Conservation (phyloP, 2,329 filamentous ascomycete genomes). For the Calonectria pseudoreteaudii region DNA sequence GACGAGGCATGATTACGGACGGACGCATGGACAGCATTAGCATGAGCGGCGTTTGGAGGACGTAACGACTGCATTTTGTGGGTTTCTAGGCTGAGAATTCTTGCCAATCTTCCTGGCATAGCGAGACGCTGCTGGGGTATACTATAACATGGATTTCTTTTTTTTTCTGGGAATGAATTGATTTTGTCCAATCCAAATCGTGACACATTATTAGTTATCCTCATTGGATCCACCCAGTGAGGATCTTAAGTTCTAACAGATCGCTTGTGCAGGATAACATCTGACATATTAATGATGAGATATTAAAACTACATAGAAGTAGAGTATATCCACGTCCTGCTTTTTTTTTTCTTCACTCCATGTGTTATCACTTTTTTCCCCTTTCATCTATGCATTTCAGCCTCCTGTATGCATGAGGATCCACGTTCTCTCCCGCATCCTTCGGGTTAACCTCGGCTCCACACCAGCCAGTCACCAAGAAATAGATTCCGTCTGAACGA, state of each 20-base stretch:
- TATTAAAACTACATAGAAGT: no score
- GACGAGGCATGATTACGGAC: constrained; percentile 47
- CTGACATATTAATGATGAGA: background rate
- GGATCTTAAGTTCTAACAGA: background rate
- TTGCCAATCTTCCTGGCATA: constrained; percentile 31
- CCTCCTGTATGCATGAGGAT: background rate
- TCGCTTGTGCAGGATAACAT: background rate
- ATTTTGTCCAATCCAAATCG: background rate
- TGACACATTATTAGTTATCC: background rate
- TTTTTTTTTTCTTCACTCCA: no score
- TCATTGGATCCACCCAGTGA: background rate
- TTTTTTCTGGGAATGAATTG: background rate
- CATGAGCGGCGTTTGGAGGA: constrained; percentile 53
- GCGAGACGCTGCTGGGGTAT: constrained; percentile 23
- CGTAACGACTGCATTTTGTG: constrained; percentile 45
- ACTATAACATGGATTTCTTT: constrained; percentile 30
- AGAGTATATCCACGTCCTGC: no score
- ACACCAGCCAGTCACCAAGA: constrained; percentile 18
- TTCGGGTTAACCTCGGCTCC: constrained; percentile 40
- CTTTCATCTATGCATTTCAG: background rate
- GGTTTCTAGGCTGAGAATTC: constrained; percentile 37
- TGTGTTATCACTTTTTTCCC: background rate
- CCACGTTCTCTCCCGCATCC: background rate
- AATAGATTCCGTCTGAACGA: constrained; percentile 12
- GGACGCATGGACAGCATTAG: constrained; percentile 51